These are phyloP conservation scores for Galerina sulciceps DNA, from an alignment of 768 basidiomycete genomes.

Conservation along the genomic window DNA sequence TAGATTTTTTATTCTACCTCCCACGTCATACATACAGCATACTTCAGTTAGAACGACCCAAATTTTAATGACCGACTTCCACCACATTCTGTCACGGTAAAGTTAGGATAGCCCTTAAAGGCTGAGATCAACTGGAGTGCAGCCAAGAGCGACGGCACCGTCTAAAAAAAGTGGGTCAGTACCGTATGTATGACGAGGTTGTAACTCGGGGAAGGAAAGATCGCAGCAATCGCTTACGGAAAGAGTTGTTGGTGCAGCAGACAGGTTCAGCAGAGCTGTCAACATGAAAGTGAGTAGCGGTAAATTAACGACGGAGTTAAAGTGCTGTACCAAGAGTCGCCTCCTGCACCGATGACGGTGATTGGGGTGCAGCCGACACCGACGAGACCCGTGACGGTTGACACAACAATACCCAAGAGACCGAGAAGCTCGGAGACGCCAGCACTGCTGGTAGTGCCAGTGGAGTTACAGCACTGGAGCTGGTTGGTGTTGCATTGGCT, in stretches of 20 bases:
- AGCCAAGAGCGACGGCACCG: conserved; percentile 31
- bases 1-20: no score
- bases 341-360: conserved; percentile 15
- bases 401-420: conserved; percentile 23
- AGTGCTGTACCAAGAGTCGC: conserved; percentile 9
- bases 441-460: conserved; percentile 5
- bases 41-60: no score
- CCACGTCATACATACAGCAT: no score
- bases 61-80: no score
- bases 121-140: conserved; percentile 27
- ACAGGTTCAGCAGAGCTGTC: background rate
- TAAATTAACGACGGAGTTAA: background rate
- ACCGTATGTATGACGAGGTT: background rate
- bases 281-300: background rate
- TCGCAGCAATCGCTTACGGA: background rate
- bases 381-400: conserved; percentile 13
- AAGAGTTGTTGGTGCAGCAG: conserved; percentile 7
- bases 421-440: conserved; percentile 19
- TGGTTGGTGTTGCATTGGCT: conserved; percentile 26
- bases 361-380: conserved; percentile 21
- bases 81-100: no score
- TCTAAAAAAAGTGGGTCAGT: background rate
- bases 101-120: conserved; percentile 6
- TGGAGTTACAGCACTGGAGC: conserved; percentile 30
- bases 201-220: no score